A percentile compares a stretch with the other conserved stretches of the same genome.
These are phyloP conservation scores for Diaporthe caulivora DNA, from an alignment of 2,329 filamentous ascomycete species.

Conservation along the genomic window DNA sequence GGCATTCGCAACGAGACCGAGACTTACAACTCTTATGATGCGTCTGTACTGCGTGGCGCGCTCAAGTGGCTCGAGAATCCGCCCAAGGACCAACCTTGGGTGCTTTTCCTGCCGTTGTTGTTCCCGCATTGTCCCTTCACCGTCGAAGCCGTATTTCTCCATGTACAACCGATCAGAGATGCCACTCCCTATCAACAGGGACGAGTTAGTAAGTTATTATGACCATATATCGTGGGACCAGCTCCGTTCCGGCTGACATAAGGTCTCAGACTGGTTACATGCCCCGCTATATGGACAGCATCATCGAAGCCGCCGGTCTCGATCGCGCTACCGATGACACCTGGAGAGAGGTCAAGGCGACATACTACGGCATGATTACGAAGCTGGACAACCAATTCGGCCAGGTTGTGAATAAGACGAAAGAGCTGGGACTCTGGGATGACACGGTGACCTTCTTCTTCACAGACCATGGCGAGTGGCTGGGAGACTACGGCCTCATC, in stretches of 20 bases:
- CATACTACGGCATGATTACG: conserved; percentile 61
- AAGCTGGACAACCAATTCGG: conserved; percentile 61
- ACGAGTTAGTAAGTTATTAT: conserved; percentile 30
- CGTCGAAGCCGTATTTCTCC: conserved; percentile 60
- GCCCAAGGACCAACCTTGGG: conserved; percentile 55
- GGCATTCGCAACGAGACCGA: conserved; percentile 53
- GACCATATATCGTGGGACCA: background rate
- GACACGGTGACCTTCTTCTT: conserved; percentile 58
- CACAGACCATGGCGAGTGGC: conserved; percentile 60
- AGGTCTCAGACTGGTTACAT: conserved; percentile 55
- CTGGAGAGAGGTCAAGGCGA: conserved; percentile 58
- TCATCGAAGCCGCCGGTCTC: conserved; percentile 54
- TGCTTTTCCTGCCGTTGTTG: conserved; percentile 56
- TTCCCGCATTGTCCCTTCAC: conserved; percentile 62
- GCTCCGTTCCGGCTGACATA: too few species aligned
- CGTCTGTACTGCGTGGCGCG: conserved; percentile 55
- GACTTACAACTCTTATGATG: conserved; percentile 57
- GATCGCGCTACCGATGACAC: conserved; percentile 54
- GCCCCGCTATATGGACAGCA: conserved; percentile 55
- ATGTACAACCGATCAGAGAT: conserved; percentile 56
- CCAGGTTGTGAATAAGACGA: conserved; percentile 50
- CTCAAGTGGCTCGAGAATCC: conserved; percentile 58
- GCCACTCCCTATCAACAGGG: conserved; percentile 33
- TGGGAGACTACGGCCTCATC: conserved; percentile 60
- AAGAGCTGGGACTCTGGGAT: conserved; percentile 52